phyloP scores from a whole-genome alignment of 139 green algal genomes.

The Chlorella sp. region DNA sequence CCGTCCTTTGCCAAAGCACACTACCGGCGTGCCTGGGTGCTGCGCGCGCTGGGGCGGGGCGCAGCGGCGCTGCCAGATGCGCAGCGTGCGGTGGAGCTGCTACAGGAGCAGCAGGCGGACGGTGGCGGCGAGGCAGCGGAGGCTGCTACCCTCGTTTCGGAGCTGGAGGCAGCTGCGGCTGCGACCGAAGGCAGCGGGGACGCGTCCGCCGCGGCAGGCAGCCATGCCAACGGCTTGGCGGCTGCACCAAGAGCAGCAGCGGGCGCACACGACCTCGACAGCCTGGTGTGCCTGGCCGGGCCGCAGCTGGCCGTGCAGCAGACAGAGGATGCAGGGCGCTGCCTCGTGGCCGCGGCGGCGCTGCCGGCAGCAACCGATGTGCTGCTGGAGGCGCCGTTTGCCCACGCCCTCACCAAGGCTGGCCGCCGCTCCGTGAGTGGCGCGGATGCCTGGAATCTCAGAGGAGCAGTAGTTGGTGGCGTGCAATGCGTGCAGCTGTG shows the following conservation, averaged over 20 bases:
- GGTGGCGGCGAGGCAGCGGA: neutral
- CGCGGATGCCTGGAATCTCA: neutral
- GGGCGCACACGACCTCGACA: neutral
- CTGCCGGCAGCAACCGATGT: conserved; percentile 36
- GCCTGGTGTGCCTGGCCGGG: neutral
- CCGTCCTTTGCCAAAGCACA: conserved; percentile 25
- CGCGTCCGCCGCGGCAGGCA: neutral
- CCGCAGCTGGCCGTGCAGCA: neutral
- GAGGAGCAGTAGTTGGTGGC: neutral
- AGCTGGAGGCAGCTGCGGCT: neutral
- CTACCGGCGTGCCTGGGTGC: conserved; percentile 32
- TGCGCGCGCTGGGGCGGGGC: neutral
- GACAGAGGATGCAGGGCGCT: neutral
- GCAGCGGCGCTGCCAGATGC: conserved; percentile 13
- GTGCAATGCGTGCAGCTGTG: neutral
- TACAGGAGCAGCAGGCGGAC: neutral
- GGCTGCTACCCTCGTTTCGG: conserved; percentile 13
- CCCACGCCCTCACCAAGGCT: conserved; percentile 36
- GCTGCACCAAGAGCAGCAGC: neutral
- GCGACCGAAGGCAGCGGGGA: no score
- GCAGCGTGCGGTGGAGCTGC: conserved; percentile 1
- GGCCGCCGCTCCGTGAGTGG: conserved; percentile 25
- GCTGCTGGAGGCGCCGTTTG: conserved; percentile 40
- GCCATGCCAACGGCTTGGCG: no score
- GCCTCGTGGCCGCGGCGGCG: neutral